Evolutionary conservation across 495 filamentous ascomycete genomes (phyloP), one percentile per base, ranked within the genome.

Genomic region (Tetracladium marchalianum): DNA sequence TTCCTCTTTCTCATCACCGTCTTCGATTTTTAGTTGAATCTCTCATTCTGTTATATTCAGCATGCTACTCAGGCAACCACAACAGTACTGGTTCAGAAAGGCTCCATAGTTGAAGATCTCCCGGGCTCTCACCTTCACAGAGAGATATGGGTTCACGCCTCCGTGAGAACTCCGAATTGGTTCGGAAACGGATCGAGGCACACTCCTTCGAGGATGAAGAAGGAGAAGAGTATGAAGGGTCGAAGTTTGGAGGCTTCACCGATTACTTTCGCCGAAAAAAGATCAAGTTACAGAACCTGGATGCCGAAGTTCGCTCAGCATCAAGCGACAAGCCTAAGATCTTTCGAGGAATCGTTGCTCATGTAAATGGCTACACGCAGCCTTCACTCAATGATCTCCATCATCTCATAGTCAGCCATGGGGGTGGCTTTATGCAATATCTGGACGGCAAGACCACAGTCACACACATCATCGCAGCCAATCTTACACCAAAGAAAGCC

Each of bases 261-360:
- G 88, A 95, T 51, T 98, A 97, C 58, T 89, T 93, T 59, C 78
- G 87, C 35, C 79, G 87, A 43, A 98, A 98, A 65, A 94, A 95
- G 64, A 77, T 90, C 57, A 98, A 98, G 55, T 71, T 98, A 5
- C 92, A 96, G 61, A 96, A 96, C 52, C 77, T 88, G 41, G 90
- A 97, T 61, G 79, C 79, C 4, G 77, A 95, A 53, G 66, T 95
- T 15, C 82, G 89, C 46, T 64, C 66, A 33, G 69, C 77, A 0
- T 75, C 80, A 7, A 47, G 56, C 0, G 81, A 81, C 51, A 87
- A 83, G 44, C 84, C 87, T 8, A 78, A 77, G 31, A 87, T 98
- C 36, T 98, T 98, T 64, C 84, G 82, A 40, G 87, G 87, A 2
- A 69, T 95, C 7, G 86, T 95, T 11, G 87, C 85, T 1, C 82